phyloP scores from a whole-genome alignment of 441 rosid species.

The Corymbia citriodora region DNA sequence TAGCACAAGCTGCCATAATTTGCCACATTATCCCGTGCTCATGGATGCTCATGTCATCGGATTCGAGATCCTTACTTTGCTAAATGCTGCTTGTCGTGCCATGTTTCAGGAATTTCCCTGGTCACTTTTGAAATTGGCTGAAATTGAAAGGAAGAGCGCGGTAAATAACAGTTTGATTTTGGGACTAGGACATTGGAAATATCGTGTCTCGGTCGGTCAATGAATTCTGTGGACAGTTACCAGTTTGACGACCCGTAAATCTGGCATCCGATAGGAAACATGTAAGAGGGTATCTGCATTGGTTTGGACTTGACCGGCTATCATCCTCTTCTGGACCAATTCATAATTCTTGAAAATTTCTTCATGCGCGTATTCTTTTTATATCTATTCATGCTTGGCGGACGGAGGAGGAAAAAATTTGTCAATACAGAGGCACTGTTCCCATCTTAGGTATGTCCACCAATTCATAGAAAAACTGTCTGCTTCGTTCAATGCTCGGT shows the following conservation, averaged over 20 bases:
- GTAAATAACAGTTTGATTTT: background rate
- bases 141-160: background rate
- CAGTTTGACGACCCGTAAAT: background rate
- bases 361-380: background rate
- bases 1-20: background rate
- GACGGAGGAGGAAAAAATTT: background rate
- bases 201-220: background rate
- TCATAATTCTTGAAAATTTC: background rate
- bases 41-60: background rate
- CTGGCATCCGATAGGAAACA: background rate
- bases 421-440: background rate
- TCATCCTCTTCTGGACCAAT: background rate
- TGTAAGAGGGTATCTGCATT: background rate
- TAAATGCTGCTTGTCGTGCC: background rate
- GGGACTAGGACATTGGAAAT: background rate
- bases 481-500: background rate
- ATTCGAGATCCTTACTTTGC: background rate
- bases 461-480: background rate
- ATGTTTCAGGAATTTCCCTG: background rate
- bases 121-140: background rate
- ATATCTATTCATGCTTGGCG: background rate
- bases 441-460: background rate
- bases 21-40: background rate
- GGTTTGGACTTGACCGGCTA: background rate
- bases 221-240: background rate